Base-by-base conservation (phyloP, 768 basidiomycete species). In the Xerocomellus intermedius region DNA sequence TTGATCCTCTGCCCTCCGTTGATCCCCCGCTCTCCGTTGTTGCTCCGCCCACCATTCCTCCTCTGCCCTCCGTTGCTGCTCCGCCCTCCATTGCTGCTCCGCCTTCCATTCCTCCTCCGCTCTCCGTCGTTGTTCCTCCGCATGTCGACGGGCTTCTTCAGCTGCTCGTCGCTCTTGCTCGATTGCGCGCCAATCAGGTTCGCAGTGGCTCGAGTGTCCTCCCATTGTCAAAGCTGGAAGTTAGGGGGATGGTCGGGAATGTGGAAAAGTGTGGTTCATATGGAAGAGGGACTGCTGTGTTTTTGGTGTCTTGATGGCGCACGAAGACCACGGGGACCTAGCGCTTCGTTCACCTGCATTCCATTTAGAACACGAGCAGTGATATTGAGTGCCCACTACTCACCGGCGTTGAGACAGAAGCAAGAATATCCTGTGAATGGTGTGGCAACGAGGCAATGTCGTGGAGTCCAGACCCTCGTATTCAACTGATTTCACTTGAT, bases 161-260 rank as follows among this genome's bases (percentile, higher is more conserved):
- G 57, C 63, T 28, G 48, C 58, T 2, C 26, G 54, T 47, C 56
- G 61, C 36, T 56, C 22, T 37, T 22, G 63, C 17, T 64, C 65
- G 17, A 64, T 67, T 24, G 64, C 62, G 8, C 26, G 50, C 60
- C 69, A 67, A 10, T 63, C 55, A 1, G 60, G 68, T 45, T 64
- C 64, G 3, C 43, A 50, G 28, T 69, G 62, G 22, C 38, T 62
- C 8, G 69, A 69, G n/a, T 64, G 60, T 19, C 62, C 67, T 13
- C 69, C 69, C 64, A 69, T 69, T 13, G 51, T 43, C 24, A 28
- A 10, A 5, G 19, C 0, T 26, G 28, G 10, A 16, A 14, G 42
- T 9, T 16, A 26, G 6, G 24, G 42, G 22, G 2, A 5, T 17
- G 22, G 38, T 12, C 21, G 28, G 33, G 16, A 5, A 8, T 21